Evolutionary conservation across 352 stramenopile genomes (phyloP), one percentile per base, ranked within the genome.

Genomic region (Phytophthora fragariae): DNA sequence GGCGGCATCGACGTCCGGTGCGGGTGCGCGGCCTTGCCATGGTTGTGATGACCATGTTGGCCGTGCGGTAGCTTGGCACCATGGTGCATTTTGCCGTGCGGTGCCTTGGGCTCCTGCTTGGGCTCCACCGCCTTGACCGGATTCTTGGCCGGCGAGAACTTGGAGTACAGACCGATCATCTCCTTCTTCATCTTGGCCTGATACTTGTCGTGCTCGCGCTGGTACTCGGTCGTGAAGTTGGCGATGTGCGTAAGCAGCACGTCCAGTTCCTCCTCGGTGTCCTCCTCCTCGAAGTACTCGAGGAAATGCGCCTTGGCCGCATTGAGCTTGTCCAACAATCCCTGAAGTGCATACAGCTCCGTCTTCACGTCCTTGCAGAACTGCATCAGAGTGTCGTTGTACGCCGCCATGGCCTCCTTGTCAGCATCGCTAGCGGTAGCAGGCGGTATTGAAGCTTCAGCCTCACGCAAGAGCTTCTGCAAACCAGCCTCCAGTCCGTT

Each of bases 201-300:
- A 66, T 91, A 92, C 65, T 94, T 94, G 24, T 68, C 75, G 70
- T 94, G 83, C 46, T 93, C 89, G 19, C 84, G 87, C 21, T 81
- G 75, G 59, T 90, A 96, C 67, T 96, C 89, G 24, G 49, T 77
- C 7, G 82, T 92, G 60, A 94, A 96, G 46, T 87, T 90, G 1
- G 87, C 85, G 57, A 96, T 91, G 65, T 92, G 79, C 21, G 77
- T 79, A 9, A 94, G 77, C 57, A 96, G 55, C 57, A 92, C 83
- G 57, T 96, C 86, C 50, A 96, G 62, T 62, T 93, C 85, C 54
- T 96, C 88, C 33, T 88, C 81, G 2, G 84, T 92, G 21, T 92
- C 89, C 59, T 94, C 84, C 65, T 96, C 89, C 71, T 94, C 89
- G 62, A 96, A 93, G 65, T 94, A 94, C 60, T 93, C 80, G 10